Evolutionary conservation across 352 stramenopile genomes (phyloP), one percentile per base, ranked within the genome.

Genomic region (Pythium dissotocum): DNA sequence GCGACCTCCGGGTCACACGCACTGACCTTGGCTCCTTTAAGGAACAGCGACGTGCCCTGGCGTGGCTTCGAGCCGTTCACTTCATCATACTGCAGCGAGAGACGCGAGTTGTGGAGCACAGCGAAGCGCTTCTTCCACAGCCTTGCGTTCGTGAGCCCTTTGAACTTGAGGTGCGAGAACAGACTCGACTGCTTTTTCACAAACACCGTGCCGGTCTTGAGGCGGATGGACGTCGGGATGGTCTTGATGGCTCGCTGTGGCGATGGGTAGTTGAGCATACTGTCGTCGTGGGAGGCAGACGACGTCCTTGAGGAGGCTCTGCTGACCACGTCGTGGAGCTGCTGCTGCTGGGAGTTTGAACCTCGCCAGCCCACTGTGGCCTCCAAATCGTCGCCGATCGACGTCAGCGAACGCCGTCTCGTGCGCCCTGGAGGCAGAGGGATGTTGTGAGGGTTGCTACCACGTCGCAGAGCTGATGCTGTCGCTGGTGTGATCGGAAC

Each of bases 51-150:
- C 35, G 83, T 92, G 48, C 77, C 72, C 52, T 83, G 78, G 12
- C 72, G 76, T 5, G 82, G 69, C 48, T 78, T 71, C 7, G 71
- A 58, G 10, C 68, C 76, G 42, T 67, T 70, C 59, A 70, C 72
- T 40, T 92, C 85, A 48, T 94, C 83, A 61, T 91, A 81, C 61
- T 91, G 85, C 24, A 96, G 75, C 44, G 90, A 59, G 38, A 96
- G 72, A 14, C 79, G 77, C 51, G 79, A 68, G 49, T 80, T 88
- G 48, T 94, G 78, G 28, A 96, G 61, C 32, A 94, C 81, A 2
- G 88, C 88, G 57, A 83, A 94, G n/a, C 88, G 86, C 33, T 83
- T 85, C 66, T 96, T 96, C 88, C 88, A 96, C 58, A 90, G 75
- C 9, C 83, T 74, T 36, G 75, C 80, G 40, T 83, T 90, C 35